Evolutionary conservation across 2,329 filamentous ascomycete genomes (phyloP).

Genomic region (Exutisphaerella laricina): DNA sequence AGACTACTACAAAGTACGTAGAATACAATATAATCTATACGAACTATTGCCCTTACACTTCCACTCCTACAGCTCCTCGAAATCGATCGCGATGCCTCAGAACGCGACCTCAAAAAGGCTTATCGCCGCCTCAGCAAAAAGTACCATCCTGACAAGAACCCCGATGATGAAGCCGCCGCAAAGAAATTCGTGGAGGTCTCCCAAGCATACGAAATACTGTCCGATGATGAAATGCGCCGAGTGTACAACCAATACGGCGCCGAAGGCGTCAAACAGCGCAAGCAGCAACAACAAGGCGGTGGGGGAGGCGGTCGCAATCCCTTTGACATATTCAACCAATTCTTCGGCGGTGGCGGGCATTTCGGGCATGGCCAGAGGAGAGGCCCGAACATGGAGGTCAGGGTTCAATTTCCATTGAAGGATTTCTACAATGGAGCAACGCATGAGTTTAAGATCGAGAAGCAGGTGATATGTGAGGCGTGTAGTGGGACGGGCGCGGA

Average conservation of each 20-base stretch:
- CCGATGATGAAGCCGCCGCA: constrained; percentile 71
- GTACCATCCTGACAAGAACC: constrained; percentile 96
- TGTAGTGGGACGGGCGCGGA: constrained; percentile 81
- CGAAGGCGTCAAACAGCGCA: constrained; percentile 79
- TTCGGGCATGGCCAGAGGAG: constrained; percentile 64
- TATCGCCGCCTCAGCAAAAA: constrained; percentile 92
- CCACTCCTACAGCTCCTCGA: constrained; percentile 62
- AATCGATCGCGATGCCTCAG: constrained; percentile 69
- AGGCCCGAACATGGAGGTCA: constrained; percentile 85
- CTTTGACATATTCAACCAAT: constrained; percentile 92
- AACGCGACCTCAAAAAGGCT: constrained; percentile 86
- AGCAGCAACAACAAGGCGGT: constrained; percentile 62
- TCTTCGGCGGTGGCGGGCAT: constrained; percentile 89
- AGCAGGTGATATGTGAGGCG: constrained; percentile 88
- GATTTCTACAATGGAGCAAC: constrained; percentile 91
- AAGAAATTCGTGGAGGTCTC: constrained; percentile 91
- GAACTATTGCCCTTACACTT: no score
- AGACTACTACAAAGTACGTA: constrained; percentile 71
- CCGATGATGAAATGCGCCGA: constrained; percentile 69
- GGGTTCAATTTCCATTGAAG: constrained; percentile 68
- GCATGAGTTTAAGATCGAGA: constrained; percentile 84
- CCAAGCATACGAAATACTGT: constrained; percentile 91
- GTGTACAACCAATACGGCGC: constrained; percentile 95
- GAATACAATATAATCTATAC: no score
- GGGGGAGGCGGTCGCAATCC: constrained; percentile 65